Evolutionary conservation across 2,329 filamentous ascomycete genomes (phyloP).

Genomic region (Scortechinia acanthostroma): DNA sequence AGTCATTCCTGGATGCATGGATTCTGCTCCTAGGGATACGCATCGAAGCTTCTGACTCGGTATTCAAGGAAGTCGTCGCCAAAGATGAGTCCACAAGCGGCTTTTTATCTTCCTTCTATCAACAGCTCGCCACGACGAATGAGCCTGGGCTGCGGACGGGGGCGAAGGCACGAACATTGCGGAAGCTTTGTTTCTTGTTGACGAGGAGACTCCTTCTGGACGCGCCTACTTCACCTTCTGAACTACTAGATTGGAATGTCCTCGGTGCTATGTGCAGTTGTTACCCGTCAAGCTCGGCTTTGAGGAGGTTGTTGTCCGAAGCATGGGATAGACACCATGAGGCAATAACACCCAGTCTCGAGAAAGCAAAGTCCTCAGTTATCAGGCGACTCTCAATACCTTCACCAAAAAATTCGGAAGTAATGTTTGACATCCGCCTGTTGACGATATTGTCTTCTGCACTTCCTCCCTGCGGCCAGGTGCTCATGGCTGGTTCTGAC

Average conservation of each 20-base stretch:
- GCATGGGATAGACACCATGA: conserved; percentile 8
- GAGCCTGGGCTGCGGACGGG: conserved; percentile 14
- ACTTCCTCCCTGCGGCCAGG: conserved; percentile 24
- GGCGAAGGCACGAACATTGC: conserved; percentile 37
- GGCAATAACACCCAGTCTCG: conserved; percentile 20
- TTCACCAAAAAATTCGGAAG: conserved; percentile 6
- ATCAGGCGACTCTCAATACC: conserved; percentile 21
- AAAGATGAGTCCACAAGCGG: conserved; percentile 48
- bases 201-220: conserved; percentile 42
- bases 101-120: conserved; percentile 65
- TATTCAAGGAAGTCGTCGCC: conserved; percentile 40
- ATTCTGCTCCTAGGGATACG: conserved; percentile 58
- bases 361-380: conserved; percentile 20
- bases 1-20: conserved; percentile 72
- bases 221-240: conserved; percentile 27
- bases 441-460: conserved; percentile 27
- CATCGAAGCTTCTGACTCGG: conserved; percentile 44
- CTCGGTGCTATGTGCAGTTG: conserved; percentile 61
- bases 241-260: conserved; percentile 57
- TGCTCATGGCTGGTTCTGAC: conserved; percentile 79
- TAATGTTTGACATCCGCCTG: conserved; percentile 17
- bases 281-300: conserved; percentile 56
- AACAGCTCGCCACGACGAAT: conserved; percentile 36
- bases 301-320: conserved; percentile 31
- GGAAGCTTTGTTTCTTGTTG: conserved; percentile 60